Evolutionary conservation across 2,329 filamentous ascomycete species (phyloP), one percentile per base, ranked within the genome.

Genomic region (Exserohilum rostratum): DNA sequence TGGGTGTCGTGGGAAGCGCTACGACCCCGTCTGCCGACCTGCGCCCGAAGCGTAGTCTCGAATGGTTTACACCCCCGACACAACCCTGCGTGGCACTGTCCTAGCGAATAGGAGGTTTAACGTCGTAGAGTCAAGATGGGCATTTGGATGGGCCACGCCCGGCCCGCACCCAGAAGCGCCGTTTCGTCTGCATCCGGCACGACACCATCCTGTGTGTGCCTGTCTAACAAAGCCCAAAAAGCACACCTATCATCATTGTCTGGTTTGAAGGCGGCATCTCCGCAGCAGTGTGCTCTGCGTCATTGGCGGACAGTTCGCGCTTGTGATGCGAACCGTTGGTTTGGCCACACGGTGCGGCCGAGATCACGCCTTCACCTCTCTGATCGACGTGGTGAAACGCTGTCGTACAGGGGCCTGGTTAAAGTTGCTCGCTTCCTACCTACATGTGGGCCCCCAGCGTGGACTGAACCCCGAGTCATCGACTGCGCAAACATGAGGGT

Each of bases 321-420:
- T 33, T 46, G 29, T 39, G 13, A 46, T 53, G 46, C 57, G 53
- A 57, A 53, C 50, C 40, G 40, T 55, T 55, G 13, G 47, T 38
- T 42, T 46, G 33, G 39, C 34, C 46, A 53, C 50, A 34, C 49
- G 43, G 57, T 53, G 43, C 50, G 38, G 31, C 44, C 46, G 40
- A 49, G 33, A 50, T 54, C 33, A 27, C 35, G 46, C 40, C 43
- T 33, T 37, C 40, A 35, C 35, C 4, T 5, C 22, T 50, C 27
- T 33, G 40, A 50, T 45, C 44, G 46, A n/a, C 17, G 20, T 27
- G 15, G 37, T 48, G 49, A 53, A 46, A 56, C 56, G 22, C 33
- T 51, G 37, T 48, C 31, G 34, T 20, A 4, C 49, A 43, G 53
- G 53, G 46, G 39, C 15, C 22, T 30, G 29, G 25, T 33, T 38